Percentiles rank a stretch among this genome's conserved stretches.
phyloP scores from a whole-genome alignment of 345 rosid genomes.

The Microcos paniculata region DNA sequence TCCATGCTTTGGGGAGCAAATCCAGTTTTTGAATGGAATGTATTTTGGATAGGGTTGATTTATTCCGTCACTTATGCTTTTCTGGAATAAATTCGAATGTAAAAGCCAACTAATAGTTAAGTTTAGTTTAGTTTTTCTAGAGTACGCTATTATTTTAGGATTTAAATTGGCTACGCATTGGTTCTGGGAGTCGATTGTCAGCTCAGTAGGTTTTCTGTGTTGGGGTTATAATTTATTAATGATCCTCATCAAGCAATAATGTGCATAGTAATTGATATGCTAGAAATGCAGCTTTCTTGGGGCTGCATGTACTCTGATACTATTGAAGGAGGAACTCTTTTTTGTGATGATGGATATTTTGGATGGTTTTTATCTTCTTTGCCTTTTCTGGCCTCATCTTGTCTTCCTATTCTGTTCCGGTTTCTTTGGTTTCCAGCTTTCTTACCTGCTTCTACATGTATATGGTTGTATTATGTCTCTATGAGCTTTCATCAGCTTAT shows the following conservation, averaged over 20 bases:
- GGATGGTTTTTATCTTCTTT: neutral
- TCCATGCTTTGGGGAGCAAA: neutral
- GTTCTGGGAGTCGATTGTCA: neutral
- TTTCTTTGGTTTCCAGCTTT: neutral
- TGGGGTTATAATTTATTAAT: neutral
- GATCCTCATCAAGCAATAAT: neutral
- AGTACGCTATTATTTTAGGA: neutral
- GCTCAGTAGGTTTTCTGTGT: neutral
- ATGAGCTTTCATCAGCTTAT: slow-evolving; percentile 5
- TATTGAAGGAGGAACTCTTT: neutral
- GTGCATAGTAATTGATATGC: neutral
- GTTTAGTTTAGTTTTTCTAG: neutral
- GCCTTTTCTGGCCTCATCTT: neutral
- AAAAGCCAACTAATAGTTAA: neutral
- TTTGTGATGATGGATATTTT: neutral
- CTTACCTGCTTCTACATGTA: neutral
- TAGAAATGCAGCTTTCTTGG: neutral
- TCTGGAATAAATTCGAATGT: neutral
- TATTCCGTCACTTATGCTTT: neutral
- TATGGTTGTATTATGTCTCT: neutral
- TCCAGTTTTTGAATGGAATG: neutral
- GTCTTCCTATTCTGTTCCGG: neutral
- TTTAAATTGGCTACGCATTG: neutral
- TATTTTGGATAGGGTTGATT: neutral
- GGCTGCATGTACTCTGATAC: neutral